Percentiles rank a stretch among this genome's conserved stretches.
These are phyloP conservation scores for Podospora australis DNA, from an alignment of 495 filamentous ascomycete genomes.

Conservation along the genomic window DNA sequence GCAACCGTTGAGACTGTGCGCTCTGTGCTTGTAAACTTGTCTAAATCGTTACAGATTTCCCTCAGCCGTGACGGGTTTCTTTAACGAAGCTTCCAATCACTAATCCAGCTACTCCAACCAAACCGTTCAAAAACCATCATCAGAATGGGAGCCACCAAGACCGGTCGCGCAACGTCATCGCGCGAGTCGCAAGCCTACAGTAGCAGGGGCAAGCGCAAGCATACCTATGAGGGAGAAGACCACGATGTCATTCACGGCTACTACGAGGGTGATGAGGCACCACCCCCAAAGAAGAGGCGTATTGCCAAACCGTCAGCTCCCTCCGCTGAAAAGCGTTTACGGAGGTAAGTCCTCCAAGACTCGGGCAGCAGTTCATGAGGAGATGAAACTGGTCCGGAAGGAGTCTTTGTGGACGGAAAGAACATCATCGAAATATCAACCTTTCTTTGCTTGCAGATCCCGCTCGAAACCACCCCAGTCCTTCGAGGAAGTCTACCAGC, in stretches of 20 bases:
- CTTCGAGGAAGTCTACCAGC: conserved; percentile 32
- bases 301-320: no score
- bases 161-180: not conserved
- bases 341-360: no score
- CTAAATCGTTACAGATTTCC: not conserved
- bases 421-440: not conserved
- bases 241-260: no score
- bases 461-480: conserved; percentile 27
- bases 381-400: no score
- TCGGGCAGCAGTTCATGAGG: no score
- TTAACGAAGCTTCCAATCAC: no score
- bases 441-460: conserved; percentile 20
- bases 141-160: not conserved
- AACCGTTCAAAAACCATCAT: not conserved
- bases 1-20: no score
- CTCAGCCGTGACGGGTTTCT: not conserved
- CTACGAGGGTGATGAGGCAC: no score
- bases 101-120: not conserved
- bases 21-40: no score
- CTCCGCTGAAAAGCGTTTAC: no score
- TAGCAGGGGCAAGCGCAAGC: conserved; percentile 1
- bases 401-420: no score
- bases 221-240: not conserved
- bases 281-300: conserved; percentile 2
- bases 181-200: not conserved